Evolutionary conservation across 2,329 filamentous ascomycete species (phyloP), one percentile per base, ranked within the genome.

Genomic region (Fusarium aywerte): DNA sequence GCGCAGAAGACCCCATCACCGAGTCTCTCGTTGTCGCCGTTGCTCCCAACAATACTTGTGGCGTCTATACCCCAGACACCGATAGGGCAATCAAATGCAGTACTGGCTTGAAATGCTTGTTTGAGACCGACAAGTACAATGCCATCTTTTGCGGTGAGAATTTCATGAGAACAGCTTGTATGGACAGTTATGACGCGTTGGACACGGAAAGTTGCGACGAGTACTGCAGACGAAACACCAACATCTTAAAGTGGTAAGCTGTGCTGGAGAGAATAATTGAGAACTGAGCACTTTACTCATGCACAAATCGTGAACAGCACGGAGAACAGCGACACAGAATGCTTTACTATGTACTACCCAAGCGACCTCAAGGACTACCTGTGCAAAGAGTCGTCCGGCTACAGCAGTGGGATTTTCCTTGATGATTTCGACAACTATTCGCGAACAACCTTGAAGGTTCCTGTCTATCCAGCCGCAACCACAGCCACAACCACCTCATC

Each of bases 111-210:
- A 59, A 20, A 12, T 68, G 65, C 32, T 51, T 68, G 51, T 68
- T 58, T 25, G 65, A 68, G 27, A 54, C 64, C 12, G 36, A 58
- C 20, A 68, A 65, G 55, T 68, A 62, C 60, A 68, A 68, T 33
- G 18, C 62, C 36, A 55, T 39, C 4, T 68, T 68, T 33, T 68
- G 65, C 20, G 54, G 50, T 4, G 42, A 21, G 12, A 32, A n/a
- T 8, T 51, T 53, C 11, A 53, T 68, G 20, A 57, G 43, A 36
- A 67, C 64, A 15, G 47, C 32, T 11, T 68, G 65, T 25, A 25
- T 65, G 20, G 50, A 39, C 16, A 53, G 36, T n/a, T 32, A 7
- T 13, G 65, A 68, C 11, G 43, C 60, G 0, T 12, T 43, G 54
- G 45, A 68, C 25, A 21, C 36, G 9, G 23, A 48, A 0, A 68